Evolutionary conservation across 2,329 filamentous ascomycete species (phyloP), one percentile per base, ranked within the genome.

Genomic region (Phaeosphaeria sp.): DNA sequence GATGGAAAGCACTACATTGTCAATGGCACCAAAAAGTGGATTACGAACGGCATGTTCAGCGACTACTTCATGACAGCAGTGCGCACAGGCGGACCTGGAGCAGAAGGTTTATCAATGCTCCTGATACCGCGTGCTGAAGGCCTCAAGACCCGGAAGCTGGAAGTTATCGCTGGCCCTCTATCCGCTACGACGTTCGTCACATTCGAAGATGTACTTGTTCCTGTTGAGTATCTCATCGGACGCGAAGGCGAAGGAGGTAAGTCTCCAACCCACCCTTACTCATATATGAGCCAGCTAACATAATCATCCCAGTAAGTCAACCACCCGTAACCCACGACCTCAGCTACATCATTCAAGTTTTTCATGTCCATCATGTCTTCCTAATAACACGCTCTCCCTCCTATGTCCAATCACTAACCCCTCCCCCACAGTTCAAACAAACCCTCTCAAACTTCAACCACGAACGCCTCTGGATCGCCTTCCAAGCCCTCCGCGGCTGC

Each of bases 11-110:
- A 73, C 22, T 78, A 77, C 48, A 66, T 78, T 2, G 75, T 80
- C 17, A 76, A 77, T 40, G 78, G 78, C 5, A 69, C 72, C 49
- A 78, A 78, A 61, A 77, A 79, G 55, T 76, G 73, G 72, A 76
- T 76, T 54, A 76, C 72, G 9, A 74, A 74, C 43, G 69, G 69
- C 50, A 73, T 74, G 65, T 77, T 74, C 44, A 67, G 65, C 24
- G 71, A 73, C 27, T 74, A 74, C 54, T 74, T 74, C 55, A 74
- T 73, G 65, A 74, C 73, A 0, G 67, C 71, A 1, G 72, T 74
- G 0, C 65, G 72, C 15, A 75, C 73, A 0, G 72, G 72, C 9
- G 67, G 65, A 0, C 54, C 65, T 0, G 73, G 73, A n/a, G 67
- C 68, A 11, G 59, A 56, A 15, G 72, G 73, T 5, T 68, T 76